Conservation (phyloP, 257 asterid species). For the Solanum pimpinellifolium region DNA sequence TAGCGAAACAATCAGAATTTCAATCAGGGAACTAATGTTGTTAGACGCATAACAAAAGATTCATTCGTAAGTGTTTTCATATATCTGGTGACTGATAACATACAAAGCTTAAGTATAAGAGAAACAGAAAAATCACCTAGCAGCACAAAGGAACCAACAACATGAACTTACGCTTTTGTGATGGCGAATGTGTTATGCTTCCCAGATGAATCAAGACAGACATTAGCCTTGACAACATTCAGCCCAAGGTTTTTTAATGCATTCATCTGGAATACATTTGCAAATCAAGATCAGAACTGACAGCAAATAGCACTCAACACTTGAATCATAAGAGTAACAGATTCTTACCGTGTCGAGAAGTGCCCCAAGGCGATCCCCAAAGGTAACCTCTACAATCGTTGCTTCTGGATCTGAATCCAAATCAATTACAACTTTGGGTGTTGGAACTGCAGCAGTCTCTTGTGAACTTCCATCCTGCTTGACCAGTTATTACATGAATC, state of each 20-base stretch:
- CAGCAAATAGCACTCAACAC: background rate
- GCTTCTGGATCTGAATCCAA: slow-evolving; percentile 91
- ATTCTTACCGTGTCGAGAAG: slow-evolving; percentile 75
- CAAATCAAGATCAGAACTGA: background rate
- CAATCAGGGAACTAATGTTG: background rate
- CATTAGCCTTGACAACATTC: slow-evolving; percentile 87
- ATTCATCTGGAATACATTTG: slow-evolving; percentile 55
- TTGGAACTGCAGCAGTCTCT: slow-evolving; percentile 54
- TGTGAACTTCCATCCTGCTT: slow-evolving; percentile 51
- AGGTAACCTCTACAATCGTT: slow-evolving; percentile 79
- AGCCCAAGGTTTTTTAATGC: slow-evolving; percentile 79
- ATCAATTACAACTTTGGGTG: slow-evolving; percentile 73
- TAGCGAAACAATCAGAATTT: background rate
- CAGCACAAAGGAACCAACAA: background rate
- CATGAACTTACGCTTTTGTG: slow-evolving; percentile 63
- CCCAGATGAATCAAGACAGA: slow-evolving; percentile 88
- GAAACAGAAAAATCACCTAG: background rate
- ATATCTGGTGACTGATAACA: background rate
- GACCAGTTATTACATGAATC: background rate
- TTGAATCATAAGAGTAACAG: background rate
- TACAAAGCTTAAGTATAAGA: background rate
- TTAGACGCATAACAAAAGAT: background rate
- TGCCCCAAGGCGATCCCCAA: slow-evolving; percentile 96
- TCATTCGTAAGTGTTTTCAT: background rate
- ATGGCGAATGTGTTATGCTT: slow-evolving; percentile 88